Evolutionary conservation across 1,284 basidiomycete genomes (phyloP).

Genomic region (Ceratobasidium theobromae): DNA sequence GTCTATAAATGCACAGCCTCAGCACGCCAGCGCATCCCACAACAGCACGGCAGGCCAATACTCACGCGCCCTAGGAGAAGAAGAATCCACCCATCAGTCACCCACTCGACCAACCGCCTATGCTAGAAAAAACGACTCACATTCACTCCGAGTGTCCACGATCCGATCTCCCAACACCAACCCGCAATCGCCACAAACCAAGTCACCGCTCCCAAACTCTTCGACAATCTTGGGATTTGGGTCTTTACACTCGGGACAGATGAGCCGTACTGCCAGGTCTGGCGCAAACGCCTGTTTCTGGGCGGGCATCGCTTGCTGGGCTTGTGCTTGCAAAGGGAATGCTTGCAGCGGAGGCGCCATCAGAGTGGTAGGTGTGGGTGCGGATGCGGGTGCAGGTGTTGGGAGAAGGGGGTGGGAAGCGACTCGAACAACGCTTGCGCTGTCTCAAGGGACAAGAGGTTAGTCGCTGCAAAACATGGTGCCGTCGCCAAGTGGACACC

Average conservation of each 20-base stretch:
- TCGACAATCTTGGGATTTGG: conserved; percentile 94
- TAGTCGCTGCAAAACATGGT: conserved; percentile 1
- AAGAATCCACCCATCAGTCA: background rate
- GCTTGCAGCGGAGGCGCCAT: conserved; percentile 36
- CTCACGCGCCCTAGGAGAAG: conserved; percentile 66
- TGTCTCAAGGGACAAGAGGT: background rate
- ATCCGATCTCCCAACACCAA: conserved; percentile 94
- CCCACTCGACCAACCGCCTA: conserved; percentile 30
- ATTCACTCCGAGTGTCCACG: conserved; percentile 98
- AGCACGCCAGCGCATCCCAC: conserved; percentile 37
- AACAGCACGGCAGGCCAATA: conserved; percentile 38
- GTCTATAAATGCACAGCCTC: conserved; percentile 58
- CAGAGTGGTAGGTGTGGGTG: background rate
- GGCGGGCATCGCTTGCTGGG: conserved; percentile 55
- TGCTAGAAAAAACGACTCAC: conserved; percentile 45
- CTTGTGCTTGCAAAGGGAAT: conserved; percentile 60
- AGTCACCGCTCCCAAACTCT: conserved; percentile 96
- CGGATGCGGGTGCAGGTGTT: background rate
- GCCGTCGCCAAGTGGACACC: conserved; percentile 12
- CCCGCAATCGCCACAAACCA: conserved; percentile 96
- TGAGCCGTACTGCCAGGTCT: conserved; percentile 85
- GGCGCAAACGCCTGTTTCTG: conserved; percentile 66
- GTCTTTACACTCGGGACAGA: conserved; percentile 92
- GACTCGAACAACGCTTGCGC: background rate
- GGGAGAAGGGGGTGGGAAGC: background rate